These are phyloP conservation scores for Fusarium coffeatum DNA, from an alignment of 2,329 filamentous ascomycete species.

Conservation along the genomic window DNA sequence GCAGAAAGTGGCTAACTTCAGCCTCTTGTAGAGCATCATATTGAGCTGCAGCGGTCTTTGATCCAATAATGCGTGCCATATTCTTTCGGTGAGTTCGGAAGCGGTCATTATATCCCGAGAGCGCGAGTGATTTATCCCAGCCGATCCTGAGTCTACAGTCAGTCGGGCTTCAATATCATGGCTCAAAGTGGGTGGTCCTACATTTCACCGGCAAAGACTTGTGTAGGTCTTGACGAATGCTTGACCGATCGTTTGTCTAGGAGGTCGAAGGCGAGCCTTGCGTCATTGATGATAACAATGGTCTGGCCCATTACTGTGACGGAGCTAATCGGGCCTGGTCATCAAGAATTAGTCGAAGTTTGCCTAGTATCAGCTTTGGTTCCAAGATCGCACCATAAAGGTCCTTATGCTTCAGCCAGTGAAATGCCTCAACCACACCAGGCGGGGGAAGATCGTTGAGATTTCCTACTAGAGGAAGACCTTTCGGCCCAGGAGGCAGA, in stretches of 20 bases:
- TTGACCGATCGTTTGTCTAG: conserved; percentile 44
- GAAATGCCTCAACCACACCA: conserved; percentile 17
- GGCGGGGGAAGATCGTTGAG: conserved; percentile 27
- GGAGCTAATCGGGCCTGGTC: conserved; percentile 58
- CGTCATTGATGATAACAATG: conserved; percentile 56
- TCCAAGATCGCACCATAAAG: conserved; percentile 17
- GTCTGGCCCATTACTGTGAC: conserved; percentile 55
- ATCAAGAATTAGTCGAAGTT: background rate
- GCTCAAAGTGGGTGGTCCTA: background rate
- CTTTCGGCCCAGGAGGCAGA: conserved; percentile 34
- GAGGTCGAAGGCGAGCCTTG: conserved; percentile 51
- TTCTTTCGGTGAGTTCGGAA: conserved; percentile 59
- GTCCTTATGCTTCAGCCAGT: conserved; percentile 39
- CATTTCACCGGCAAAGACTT: conserved; percentile 34
- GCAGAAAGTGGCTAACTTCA: conserved; percentile 49
- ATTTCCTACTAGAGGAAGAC: conserved; percentile 31
- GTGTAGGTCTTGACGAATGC: conserved; percentile 26
- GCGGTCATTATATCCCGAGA: conserved; percentile 52
- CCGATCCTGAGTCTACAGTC: conserved; percentile 13
- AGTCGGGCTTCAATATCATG: background rate
- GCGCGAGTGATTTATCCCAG: conserved; percentile 50
- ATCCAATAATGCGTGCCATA: conserved; percentile 58
- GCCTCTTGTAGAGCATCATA: conserved; percentile 57
- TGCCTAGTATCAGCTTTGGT: background rate
- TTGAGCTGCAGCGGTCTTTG: conserved; percentile 52